phyloP scores from a whole-genome alignment of 225 moss, liverwort and hornwort species.

The Pleurozium schreberi region DNA sequence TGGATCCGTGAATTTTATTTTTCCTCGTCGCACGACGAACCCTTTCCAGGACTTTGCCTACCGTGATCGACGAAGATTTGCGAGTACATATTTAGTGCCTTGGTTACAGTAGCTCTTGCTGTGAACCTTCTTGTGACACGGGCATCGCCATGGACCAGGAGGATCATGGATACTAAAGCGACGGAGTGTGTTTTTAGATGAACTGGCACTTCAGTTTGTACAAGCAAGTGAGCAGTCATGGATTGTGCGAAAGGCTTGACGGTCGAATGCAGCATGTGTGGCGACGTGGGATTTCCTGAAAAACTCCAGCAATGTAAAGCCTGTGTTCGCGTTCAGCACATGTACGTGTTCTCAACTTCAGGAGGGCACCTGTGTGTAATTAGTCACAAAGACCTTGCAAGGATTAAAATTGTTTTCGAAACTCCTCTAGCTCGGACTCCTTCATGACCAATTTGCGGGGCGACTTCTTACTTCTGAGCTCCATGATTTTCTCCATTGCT shows the following conservation, averaged over 20 bases:
- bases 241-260: conserved; percentile 6
- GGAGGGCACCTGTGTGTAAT: background rate
- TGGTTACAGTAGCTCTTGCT: background rate
- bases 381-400: background rate
- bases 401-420: background rate
- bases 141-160: background rate
- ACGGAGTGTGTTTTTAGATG: background rate
- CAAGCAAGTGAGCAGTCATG: conserved; percentile 21
- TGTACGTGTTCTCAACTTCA: conserved; percentile 37
- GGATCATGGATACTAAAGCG: background rate
- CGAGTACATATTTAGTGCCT: background rate
- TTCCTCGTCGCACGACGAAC: background rate
- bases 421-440: background rate
- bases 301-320: conserved; percentile 58
- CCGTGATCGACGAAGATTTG: background rate
- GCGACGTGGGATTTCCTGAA: conserved; percentile 67
- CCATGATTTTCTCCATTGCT: background rate
- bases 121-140: background rate
- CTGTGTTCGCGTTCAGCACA: conserved; percentile 59
- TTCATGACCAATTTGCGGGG: background rate
- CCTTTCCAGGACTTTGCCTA: background rate
- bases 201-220: background rate
- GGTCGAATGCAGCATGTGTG: conserved; percentile 76
- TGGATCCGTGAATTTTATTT: background rate
- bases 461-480: background rate